Base-by-base conservation (phyloP, 495 filamentous ascomycete genomes). In the Lasiosphaeria hispida region DNA sequence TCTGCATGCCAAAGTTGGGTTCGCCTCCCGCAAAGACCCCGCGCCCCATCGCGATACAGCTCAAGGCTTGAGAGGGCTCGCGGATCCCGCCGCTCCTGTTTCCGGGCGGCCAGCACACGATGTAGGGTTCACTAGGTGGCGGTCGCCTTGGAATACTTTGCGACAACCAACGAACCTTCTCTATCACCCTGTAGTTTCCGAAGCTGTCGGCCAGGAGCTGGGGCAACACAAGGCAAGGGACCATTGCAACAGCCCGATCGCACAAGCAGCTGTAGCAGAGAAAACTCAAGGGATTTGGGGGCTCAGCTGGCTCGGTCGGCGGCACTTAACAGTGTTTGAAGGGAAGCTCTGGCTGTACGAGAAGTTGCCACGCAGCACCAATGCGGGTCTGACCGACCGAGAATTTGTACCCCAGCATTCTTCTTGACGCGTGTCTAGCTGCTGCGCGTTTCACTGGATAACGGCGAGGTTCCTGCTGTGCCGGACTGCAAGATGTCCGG, bases 1-100 rank as follows among this genome's bases (percentile, higher is more conserved):
- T 19, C 39, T 51, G 45, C 56, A 45, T 51, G 48, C 55, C 57
- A 59, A 37, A 45, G 39, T 43, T 53, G 48, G 55, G 37, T 19
- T 45, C 47, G 37, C 43, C 40, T 10, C 48, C 17, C 49, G 15
- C 35, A 1, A 17, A 9, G 47, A 33, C 47, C 47, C 34, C 47
- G 49, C 23, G 23, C 5, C 23, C 23, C 23, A 30, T 30, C 23
- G 23, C 23, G 23, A 30, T 30, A 30, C 23, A 30, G 23, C 2
- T 30, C 23, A 30, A 30, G 23, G 23, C 23, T 2, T 30, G 23
- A 2, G 23, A 30, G 2, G 23, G 23, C 23, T 30, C 23, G 33
- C 49, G 14, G 34, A 39, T 19, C 43, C 43, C 15, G 43, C 43
- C 43, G 43, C 43, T 47, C 7, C 7, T 47, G 43, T 47, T 17